Conservation (phyloP, 2,329 filamentous ascomycete species). For the Stromatinia cepivora region DNA sequence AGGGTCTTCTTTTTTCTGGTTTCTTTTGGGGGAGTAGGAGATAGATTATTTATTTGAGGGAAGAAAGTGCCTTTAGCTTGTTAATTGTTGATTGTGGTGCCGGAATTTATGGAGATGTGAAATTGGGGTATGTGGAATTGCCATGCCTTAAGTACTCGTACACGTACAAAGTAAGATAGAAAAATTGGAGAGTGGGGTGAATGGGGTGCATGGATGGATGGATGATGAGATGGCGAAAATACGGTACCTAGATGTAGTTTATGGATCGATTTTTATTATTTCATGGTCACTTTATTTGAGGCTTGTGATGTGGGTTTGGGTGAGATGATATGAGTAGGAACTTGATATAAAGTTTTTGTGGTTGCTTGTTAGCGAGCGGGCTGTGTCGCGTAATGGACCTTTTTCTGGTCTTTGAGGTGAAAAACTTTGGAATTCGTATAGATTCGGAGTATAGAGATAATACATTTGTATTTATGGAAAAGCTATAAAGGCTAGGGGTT, state of each 20-base stretch:
- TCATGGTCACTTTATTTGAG: background rate
- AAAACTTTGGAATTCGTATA: too few species aligned
- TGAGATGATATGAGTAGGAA: background rate
- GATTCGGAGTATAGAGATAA: too few species aligned
- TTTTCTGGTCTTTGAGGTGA: too few species aligned
- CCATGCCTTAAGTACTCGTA: background rate
- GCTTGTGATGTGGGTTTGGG: background rate
- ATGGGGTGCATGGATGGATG: background rate
- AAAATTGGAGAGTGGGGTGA: too few species aligned
- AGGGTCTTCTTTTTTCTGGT: constrained; percentile 2
- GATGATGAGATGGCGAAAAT: background rate
- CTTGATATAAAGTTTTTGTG: too few species aligned
- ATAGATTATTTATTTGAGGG: background rate
- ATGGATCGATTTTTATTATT: constrained; percentile 1
- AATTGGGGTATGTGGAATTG: background rate
- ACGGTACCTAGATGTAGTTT: background rate
- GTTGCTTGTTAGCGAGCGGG: too few species aligned
- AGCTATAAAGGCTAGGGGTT: too few species aligned
- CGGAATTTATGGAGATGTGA: background rate
- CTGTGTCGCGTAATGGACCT: too few species aligned
- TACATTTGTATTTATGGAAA: too few species aligned
- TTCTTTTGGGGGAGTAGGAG: background rate
- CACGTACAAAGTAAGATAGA: background rate
- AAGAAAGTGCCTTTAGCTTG: background rate
- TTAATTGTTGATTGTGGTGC: background rate